These are phyloP conservation scores for Penicillium aurantiogriseum DNA, from an alignment of 2,329 filamentous ascomycete genomes.

Conservation along the genomic window DNA sequence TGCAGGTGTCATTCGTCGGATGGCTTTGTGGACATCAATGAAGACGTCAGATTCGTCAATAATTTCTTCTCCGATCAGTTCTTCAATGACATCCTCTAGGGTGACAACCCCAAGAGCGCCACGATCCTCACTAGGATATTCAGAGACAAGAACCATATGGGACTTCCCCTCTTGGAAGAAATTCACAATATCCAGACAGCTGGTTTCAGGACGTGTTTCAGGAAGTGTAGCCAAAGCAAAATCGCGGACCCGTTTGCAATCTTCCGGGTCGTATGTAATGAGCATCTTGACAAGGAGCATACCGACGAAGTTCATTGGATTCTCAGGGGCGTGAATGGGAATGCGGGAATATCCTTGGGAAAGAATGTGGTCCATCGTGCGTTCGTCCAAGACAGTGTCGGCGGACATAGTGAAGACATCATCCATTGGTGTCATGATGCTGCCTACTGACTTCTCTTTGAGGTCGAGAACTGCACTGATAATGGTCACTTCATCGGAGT, in stretches of 20 bases:
- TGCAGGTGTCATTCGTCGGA: constrained; percentile 80
- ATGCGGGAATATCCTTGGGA: constrained; percentile 94
- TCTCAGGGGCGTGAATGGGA: constrained; percentile 85
- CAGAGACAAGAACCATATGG: constrained; percentile 95
- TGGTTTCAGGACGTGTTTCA: constrained; percentile 91
- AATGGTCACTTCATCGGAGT: constrained; percentile 97
- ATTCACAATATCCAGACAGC: constrained; percentile 97
- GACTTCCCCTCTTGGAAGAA: constrained; percentile 99
- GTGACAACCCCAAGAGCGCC: constrained; percentile 93
- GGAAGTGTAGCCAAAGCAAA: constrained; percentile 92
- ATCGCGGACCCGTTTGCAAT: constrained; percentile 79
- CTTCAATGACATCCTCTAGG: constrained; percentile 96
- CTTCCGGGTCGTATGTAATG: constrained; percentile 97
- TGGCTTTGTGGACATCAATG: constrained; percentile 79
- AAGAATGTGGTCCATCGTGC: constrained; percentile 90
- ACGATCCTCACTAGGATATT: constrained; percentile 82
- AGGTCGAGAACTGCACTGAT: constrained; percentile 95
- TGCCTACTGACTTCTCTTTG: constrained; percentile 91
- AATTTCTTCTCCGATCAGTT: constrained; percentile 92
- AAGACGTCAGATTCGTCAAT: constrained; percentile 8
- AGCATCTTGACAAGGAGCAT: constrained; percentile 99
- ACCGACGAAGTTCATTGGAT: constrained; percentile 83
- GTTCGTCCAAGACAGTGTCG: constrained; percentile 86
- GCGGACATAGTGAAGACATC: constrained; percentile 97
- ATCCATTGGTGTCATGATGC: constrained; percentile 98